Evolutionary conservation across 345 rosid genomes (phyloP).

Genomic region (Viola odorata): DNA sequence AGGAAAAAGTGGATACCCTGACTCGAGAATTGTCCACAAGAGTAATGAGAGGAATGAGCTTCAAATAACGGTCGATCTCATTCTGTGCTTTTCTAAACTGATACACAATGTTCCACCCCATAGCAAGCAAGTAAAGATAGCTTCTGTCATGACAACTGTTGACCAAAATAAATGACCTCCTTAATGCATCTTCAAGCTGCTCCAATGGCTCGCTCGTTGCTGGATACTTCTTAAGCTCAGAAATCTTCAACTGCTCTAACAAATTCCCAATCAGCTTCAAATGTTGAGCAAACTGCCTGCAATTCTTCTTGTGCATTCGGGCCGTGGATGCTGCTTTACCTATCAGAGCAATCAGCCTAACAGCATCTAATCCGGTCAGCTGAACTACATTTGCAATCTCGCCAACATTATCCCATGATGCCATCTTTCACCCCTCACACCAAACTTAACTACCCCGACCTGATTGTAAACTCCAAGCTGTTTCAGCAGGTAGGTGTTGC

Average conservation of each 20-base stretch:
- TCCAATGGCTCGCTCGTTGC: conserved; percentile 97
- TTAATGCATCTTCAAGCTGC: conserved; percentile 86
- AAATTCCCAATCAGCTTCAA: conserved; percentile 84
- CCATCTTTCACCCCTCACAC: conserved; percentile 35
- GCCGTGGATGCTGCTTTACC: conserved; percentile 84
- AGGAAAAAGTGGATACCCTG: conserved; percentile 43
- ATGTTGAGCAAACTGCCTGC: conserved; percentile 91
- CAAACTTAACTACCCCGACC: conserved; percentile 4
- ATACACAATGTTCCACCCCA: conserved; percentile 99
- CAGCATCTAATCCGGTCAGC: conserved; percentile 79
- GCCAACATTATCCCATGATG: conserved; percentile 80
- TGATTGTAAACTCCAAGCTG: background rate
- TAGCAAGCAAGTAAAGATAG: conserved; percentile 87
- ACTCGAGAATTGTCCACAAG: conserved; percentile 94
- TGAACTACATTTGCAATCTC: conserved; percentile 77
- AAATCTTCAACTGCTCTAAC: conserved; percentile 78
- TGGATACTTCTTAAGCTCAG: conserved; percentile 88
- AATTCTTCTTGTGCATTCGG: conserved; percentile 92
- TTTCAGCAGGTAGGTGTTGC: background rate
- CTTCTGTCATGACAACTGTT: conserved; percentile 90
- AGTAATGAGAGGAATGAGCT: conserved; percentile 88
- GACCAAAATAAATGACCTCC: conserved; percentile 76
- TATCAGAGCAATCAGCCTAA: conserved; percentile 70
- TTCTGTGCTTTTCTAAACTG: conserved; percentile 91
- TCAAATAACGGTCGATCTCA: conserved; percentile 90